These are phyloP conservation scores for Talaromyces thailandensis DNA, from an alignment of 495 filamentous ascomycete species.

Conservation along the genomic window DNA sequence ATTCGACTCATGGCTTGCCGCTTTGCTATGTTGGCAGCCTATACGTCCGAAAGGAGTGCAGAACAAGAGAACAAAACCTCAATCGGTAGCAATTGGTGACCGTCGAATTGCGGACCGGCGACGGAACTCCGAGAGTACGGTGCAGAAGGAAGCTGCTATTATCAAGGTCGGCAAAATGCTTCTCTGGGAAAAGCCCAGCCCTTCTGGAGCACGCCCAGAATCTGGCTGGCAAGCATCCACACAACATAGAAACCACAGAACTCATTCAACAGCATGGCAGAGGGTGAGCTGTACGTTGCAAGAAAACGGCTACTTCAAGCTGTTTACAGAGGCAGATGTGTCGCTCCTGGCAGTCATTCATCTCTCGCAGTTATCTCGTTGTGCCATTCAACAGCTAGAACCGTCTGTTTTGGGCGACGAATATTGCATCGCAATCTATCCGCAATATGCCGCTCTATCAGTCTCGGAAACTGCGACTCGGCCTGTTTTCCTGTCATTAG, in stretches of 20 bases:
- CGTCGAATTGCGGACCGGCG: constrained; percentile 43
- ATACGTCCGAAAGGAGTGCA: constrained; percentile 65
- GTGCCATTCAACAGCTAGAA: constrained; percentile 82
- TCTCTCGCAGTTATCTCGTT: constrained; percentile 80
- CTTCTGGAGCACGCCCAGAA: constrained; percentile 30
- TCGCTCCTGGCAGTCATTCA: constrained; percentile 73
- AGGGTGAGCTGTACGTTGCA: constrained; percentile 86
- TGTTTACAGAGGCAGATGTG: constrained; percentile 76
- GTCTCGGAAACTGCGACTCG: constrained; percentile 37
- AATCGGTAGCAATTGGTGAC: constrained; percentile 40
- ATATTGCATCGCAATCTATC: constrained; percentile 89
- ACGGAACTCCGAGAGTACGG: constrained; percentile 51
- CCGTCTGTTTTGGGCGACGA: constrained; percentile 90
- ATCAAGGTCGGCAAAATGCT: constrained; percentile 96
- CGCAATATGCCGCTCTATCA: constrained; percentile 62
- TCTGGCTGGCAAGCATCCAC: constrained; percentile 37
- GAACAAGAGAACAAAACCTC: constrained; percentile 66
- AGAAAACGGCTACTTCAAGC: constrained; percentile 90
- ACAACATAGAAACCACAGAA: constrained; percentile 42
- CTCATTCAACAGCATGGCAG: constrained; percentile 60
- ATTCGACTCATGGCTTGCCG: constrained; percentile 86
- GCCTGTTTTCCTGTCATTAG: constrained; percentile 72
- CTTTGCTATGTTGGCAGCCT: constrained; percentile 89
- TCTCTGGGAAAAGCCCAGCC: constrained; percentile 63
- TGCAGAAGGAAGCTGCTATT: constrained; percentile 71